Conservation (phyloP, 2,329 filamentous ascomycete genomes). For the Penicillium brevicompactum region DNA sequence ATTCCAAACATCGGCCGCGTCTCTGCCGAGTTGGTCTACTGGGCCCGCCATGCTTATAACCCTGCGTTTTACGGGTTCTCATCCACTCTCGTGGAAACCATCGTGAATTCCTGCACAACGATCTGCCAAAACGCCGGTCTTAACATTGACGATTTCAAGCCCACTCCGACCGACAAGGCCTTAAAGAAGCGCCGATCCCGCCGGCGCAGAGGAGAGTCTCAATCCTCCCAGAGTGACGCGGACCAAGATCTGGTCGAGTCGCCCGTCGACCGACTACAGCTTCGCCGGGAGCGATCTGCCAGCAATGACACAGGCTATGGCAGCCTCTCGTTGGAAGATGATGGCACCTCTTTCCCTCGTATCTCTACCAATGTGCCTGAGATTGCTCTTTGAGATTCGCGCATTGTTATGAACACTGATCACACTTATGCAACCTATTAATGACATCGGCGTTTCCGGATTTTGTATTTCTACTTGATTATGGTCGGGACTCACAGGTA, state of each 20-base stretch:
- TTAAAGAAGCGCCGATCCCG: slow-evolving; percentile 25
- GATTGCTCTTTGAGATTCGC: slow-evolving; percentile 6
- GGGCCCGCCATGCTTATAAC: slow-evolving; percentile 48
- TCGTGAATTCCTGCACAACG: slow-evolving; percentile 41
- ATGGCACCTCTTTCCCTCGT: slow-evolving; percentile 7
- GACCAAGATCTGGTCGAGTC: slow-evolving; percentile 17
- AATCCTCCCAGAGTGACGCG: slow-evolving; percentile 19
- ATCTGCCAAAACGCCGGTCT: slow-evolving; percentile 40
- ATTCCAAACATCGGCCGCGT: slow-evolving; percentile 41
- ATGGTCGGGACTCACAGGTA: neutral
- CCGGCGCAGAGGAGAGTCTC: slow-evolving; percentile 18
- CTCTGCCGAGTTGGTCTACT: slow-evolving; percentile 45
- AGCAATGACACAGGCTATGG: slow-evolving; percentile 46
- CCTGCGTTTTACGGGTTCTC: slow-evolving; percentile 47
- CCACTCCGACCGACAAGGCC: slow-evolving; percentile 23
- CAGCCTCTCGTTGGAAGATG: slow-evolving; percentile 31
- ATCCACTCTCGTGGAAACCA: slow-evolving; percentile 37
- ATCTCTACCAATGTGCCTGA: slow-evolving; percentile 11
- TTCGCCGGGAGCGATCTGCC: slow-evolving; percentile 31
- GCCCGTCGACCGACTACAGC: slow-evolving; percentile 3
- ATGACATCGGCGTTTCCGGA: slow-evolving; percentile 15
- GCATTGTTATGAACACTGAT: neutral
- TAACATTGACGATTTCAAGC: slow-evolving; percentile 35
- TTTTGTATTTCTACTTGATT: slow-evolving; percentile 7
- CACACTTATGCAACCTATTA: neutral